phyloP scores from a whole-genome alignment of 192 early-diverging fungal species.

The Entomortierella beljakovae region DNA sequence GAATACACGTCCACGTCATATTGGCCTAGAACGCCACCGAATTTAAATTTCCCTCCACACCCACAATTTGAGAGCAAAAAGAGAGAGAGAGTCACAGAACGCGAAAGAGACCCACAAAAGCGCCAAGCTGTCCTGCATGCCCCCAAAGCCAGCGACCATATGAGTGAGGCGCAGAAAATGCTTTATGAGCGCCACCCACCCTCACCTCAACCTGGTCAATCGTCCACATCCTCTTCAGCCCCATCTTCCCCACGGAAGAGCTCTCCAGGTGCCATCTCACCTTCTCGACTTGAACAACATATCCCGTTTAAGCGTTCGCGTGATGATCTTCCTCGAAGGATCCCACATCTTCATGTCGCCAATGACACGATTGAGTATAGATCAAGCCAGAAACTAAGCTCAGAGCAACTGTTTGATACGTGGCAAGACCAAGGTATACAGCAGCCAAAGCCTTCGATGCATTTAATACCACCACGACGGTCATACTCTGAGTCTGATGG shows the following conservation, averaged over 20 bases:
- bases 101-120: not conserved
- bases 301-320: not conserved
- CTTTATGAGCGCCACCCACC: conserved; percentile 38
- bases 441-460: not conserved
- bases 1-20: not conserved
- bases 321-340: not conserved
- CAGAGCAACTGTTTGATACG: not conserved
- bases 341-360: not conserved
- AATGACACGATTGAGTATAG: not conserved
- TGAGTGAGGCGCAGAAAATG: conserved; percentile 24
- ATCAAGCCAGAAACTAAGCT: too few relatives aligned
- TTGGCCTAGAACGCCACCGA: conserved; percentile 14
- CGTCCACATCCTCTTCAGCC: not conserved
- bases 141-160: conserved; percentile 12
- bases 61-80: not conserved
- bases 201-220: conserved; percentile 12
- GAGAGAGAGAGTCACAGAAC: not conserved
- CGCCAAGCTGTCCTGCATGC: conserved; percentile 6
- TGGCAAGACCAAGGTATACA: not conserved
- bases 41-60: not conserved
- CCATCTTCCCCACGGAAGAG: not conserved
- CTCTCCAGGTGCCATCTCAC: not conserved
- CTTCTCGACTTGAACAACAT: not conserved
- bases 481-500: not conserved
- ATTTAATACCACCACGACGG: not conserved